Conservation (phyloP, 106 monocot genomes). For the Chionographis japonica region DNA sequence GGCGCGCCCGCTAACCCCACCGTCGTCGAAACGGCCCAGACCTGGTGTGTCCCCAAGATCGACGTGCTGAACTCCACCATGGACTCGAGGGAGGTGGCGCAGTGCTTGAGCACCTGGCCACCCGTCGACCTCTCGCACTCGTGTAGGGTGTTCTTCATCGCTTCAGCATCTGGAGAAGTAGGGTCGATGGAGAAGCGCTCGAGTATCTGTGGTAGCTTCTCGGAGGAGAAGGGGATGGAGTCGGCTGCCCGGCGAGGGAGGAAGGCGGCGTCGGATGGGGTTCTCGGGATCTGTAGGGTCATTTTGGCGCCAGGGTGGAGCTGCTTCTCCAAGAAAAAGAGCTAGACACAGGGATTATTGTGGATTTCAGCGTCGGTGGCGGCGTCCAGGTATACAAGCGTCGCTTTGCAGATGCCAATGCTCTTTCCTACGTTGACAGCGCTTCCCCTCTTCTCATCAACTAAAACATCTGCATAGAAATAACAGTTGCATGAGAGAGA, state of each 20-base stretch:
- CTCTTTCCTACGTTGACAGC: conserved; percentile 23
- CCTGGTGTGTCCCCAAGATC: conserved; percentile 27
- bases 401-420: conserved; percentile 8
- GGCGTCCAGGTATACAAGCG: conserved; percentile 28
- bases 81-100: conserved; percentile 65
- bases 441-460: conserved; percentile 9
- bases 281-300: conserved; percentile 37
- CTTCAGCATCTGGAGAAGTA: conserved; percentile 20
- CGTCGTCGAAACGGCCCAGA: conserved; percentile 34
- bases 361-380: conserved; percentile 44
- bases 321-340: conserved; percentile 63
- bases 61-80: conserved; percentile 58
- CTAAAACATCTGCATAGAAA: conserved; percentile 9
- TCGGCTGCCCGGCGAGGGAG: conserved; percentile 29
- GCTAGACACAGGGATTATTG: conserved; percentile 21
- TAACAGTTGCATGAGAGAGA: too few species aligned
- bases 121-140: conserved; percentile 40
- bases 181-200: conserved; percentile 26
- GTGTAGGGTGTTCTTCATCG: conserved; percentile 22
- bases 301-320: conserved; percentile 37
- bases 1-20: conserved; percentile 9
- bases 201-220: conserved; percentile 28
- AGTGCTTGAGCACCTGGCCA: conserved; percentile 29
- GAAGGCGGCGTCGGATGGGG: conserved; percentile 20
- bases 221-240: conserved; percentile 45